Evolutionary conservation across 495 filamentous ascomycete species (phyloP), one percentile per base, ranked within the genome.

Genomic region (Stereocaulon alpinum): DNA sequence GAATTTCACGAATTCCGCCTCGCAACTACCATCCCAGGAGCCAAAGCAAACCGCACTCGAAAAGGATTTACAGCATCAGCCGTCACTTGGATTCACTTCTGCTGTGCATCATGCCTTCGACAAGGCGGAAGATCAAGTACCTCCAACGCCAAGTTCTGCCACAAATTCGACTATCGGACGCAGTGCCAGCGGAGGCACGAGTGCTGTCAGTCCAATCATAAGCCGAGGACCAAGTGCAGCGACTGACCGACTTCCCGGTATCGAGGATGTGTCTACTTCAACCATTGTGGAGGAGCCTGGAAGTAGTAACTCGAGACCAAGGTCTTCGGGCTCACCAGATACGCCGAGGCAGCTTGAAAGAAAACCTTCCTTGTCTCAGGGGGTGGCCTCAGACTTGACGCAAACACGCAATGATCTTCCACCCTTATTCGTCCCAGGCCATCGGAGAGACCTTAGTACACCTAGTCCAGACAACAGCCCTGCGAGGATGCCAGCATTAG

Each of bases 81-180:
- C 79, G 6, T 85, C 83, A 10, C 61, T 79, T 7, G 84, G 85
- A 4, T 86, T 86, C 65, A 74, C 73, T n/a, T 86, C 85, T 0
- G 80, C 80, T 3, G 85, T 89, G 11, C 72, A 87, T 63, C 80
- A 86, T 64, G 85, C 85, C 29, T 89, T 89, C 64, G 84, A 86
- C 69, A 69, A 67, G 52, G 61, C 51, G 34, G 70, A 77, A 50
- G 73, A 77, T 49, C 63, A 67, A 9, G 74, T 82, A 29, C 80
- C 83, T 12, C 71, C 77, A 44, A 85, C 83, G 3, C 82, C 84
- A 18, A 79, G 73, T 56, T 79, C 79, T 34, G 70, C 67, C 40
- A 62, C 70, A 54, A 75, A 68, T 45, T 70, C 66, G 37, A 78
- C 70, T 50, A 72, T 85, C 27, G 77, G 64, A 15, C 74, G 85